Percentiles rank a stretch among this genome's conserved stretches.
Evolutionary conservation across 202 grass and related monocot genomes (phyloP).

Genomic region (Zizania palustris): DNA sequence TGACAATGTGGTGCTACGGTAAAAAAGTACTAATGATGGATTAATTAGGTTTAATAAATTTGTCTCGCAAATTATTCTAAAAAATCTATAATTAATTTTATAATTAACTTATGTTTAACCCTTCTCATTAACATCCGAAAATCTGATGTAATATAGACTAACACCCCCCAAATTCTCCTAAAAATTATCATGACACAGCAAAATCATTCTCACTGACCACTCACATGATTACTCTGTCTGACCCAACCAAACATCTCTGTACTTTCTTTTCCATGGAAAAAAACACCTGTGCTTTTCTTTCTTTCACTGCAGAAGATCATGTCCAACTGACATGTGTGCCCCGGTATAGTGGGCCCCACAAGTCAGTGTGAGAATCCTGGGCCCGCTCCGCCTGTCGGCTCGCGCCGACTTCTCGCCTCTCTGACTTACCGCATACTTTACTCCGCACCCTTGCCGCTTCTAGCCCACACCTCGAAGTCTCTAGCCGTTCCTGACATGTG

Average conservation of each 20-base stretch:
- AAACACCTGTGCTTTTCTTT: background rate
- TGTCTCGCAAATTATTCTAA: no score
- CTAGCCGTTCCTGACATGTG: background rate
- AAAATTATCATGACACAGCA: no score
- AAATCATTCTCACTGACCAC: constrained; percentile 26
- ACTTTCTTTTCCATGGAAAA: background rate
- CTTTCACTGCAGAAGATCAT: background rate
- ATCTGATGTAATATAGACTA: no score
- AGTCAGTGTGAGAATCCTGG: background rate
- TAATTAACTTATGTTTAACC: no score
- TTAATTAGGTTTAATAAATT: no score
- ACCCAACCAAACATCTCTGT: background rate
- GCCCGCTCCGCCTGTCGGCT: background rate
- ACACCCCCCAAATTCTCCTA: no score
- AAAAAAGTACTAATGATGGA: no score
- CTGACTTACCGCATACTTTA: background rate
- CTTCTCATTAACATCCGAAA: no score
- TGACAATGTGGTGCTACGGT: no score
- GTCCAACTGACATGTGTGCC: background rate
- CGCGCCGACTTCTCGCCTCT: background rate
- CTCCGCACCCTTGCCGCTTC: background rate
- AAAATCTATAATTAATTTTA: no score
- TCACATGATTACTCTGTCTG: constrained; percentile 30
- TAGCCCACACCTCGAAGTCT: background rate
- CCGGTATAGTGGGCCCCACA: accelerated